These are phyloP conservation scores for Trichophyton rubrum DNA, from an alignment of 2,329 filamentous ascomycete genomes.

Conservation along the genomic window DNA sequence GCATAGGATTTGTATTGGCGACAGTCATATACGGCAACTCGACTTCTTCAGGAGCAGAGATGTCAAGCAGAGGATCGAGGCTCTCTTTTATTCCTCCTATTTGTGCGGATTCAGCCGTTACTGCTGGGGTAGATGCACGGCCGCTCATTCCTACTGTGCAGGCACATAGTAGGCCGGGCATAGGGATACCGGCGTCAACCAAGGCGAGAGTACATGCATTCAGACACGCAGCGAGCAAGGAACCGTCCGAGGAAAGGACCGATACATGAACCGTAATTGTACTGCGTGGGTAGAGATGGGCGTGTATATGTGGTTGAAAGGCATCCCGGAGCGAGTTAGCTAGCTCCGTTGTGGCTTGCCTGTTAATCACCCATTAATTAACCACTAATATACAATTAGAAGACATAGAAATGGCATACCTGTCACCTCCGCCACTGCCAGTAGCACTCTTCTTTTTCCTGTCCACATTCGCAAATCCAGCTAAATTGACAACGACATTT, in stretches of 20 bases:
- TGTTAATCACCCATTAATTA: slow-evolving; percentile 24
- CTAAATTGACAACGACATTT: slow-evolving; percentile 69
- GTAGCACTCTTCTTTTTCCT: slow-evolving; percentile 49
- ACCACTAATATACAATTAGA: not conserved
- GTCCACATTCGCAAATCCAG: slow-evolving; percentile 79
- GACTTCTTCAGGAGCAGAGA: slow-evolving; percentile 40
- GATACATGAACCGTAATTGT: slow-evolving; percentile 74
- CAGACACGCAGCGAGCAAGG: slow-evolving; percentile 73
- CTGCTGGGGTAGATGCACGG: slow-evolving; percentile 30
- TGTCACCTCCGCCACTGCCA: slow-evolving; percentile 51
- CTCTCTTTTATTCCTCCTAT: slow-evolving; percentile 25
- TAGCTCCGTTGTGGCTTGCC: slow-evolving; percentile 49
- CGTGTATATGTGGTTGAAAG: slow-evolving; percentile 66
- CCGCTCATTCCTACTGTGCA: slow-evolving; percentile 66
- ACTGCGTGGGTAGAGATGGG: slow-evolving; percentile 77
- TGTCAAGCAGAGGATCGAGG: slow-evolving; percentile 33
- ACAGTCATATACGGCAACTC: slow-evolving; percentile 84
- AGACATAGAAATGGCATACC: slow-evolving; percentile 39
- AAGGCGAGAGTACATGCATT: slow-evolving; percentile 87
- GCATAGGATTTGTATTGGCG: slow-evolving; percentile 45
- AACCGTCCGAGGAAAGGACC: slow-evolving; percentile 81
- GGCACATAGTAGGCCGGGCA: slow-evolving; percentile 80
- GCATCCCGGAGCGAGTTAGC: slow-evolving; percentile 60
- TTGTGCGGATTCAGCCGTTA: slow-evolving; percentile 15
- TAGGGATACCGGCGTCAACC: slow-evolving; percentile 88